These are phyloP conservation scores for Penicillium cosmopolitanum DNA, from an alignment of 495 filamentous ascomycete genomes.

Conservation along the genomic window DNA sequence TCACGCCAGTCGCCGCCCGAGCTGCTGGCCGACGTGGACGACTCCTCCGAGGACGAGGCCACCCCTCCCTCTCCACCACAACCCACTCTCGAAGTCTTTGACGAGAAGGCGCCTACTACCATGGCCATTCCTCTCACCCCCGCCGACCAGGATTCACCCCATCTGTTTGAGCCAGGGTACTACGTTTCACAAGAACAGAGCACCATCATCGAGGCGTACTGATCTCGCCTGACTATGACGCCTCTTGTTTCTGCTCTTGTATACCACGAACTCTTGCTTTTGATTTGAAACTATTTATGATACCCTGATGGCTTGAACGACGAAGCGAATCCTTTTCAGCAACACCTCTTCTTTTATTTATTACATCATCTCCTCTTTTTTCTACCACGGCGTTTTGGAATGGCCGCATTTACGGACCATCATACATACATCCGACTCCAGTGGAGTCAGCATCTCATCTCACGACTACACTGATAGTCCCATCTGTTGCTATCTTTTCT, in stretches of 20 bases:
- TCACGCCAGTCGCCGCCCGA: constrained; percentile 79
- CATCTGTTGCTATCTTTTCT: background rate
- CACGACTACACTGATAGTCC: background rate
- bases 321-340: constrained; percentile 19
- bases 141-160: constrained; percentile 44
- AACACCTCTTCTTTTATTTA: constrained; percentile 7
- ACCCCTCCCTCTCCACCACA: constrained; percentile 86
- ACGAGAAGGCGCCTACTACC: constrained; percentile 65
- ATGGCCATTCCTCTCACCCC: constrained; percentile 51
- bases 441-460: constrained; percentile 19
- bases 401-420: constrained; percentile 13
- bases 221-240: constrained; percentile 18
- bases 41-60: constrained; percentile 72
- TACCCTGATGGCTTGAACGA: constrained; percentile 30
- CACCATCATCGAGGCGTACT: constrained; percentile 50
- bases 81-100: constrained; percentile 66
- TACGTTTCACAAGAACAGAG: constrained; percentile 56
- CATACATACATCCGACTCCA: constrained; percentile 10
- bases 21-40: constrained; percentile 68
- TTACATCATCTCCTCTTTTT: constrained; percentile 1
- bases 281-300: constrained; percentile 22
- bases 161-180: constrained; percentile 64
- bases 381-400: constrained; percentile 7
- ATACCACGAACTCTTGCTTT: constrained; percentile 23
- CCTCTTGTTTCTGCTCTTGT: constrained; percentile 22